Evolutionary conservation across 2,329 filamentous ascomycete genomes (phyloP).

Genomic region (Diaporthe citrichinensis): DNA sequence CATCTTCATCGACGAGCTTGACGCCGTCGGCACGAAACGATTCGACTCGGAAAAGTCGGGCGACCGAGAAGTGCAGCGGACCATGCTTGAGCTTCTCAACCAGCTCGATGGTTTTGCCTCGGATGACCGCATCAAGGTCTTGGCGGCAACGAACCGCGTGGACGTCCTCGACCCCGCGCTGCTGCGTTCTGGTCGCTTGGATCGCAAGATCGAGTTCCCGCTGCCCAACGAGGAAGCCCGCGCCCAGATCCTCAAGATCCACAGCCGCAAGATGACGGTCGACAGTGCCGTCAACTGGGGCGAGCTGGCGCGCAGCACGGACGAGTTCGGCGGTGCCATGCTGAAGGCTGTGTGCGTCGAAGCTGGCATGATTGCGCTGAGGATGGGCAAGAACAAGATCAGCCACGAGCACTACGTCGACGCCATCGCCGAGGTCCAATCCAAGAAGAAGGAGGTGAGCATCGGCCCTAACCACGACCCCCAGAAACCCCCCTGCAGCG

Average conservation of each 20-base stretch:
- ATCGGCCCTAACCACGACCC: neutral
- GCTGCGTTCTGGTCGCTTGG: conserved; percentile 90
- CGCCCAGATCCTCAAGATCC: conserved; percentile 96
- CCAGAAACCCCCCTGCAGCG: neutral
- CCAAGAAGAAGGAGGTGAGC: conserved; percentile 91
- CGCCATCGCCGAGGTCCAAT: conserved; percentile 95
- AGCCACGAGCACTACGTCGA: conserved; percentile 99
- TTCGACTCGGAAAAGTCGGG: conserved; percentile 99
- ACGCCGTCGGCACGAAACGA: conserved; percentile 98
- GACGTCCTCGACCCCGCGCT: conserved; percentile 94
- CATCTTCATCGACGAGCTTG: conserved; percentile 99
- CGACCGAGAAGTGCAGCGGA: conserved; percentile 97
- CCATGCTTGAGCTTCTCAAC: conserved; percentile 98
- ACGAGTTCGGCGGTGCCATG: conserved; percentile 98
- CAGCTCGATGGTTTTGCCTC: conserved; percentile 98
- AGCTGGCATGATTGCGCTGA: conserved; percentile 97
- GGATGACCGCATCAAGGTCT: conserved; percentile 95
- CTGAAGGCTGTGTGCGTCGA: conserved; percentile 99
- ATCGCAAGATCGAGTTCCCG: conserved; percentile 98
- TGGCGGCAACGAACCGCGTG: conserved; percentile 94
- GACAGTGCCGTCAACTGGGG: conserved; percentile 95
- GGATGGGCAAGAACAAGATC: conserved; percentile 96
- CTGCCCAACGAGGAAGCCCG: conserved; percentile 97
- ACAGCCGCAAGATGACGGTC: conserved; percentile 98
- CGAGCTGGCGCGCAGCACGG: conserved; percentile 94